Evolutionary conservation across 2,329 filamentous ascomycete genomes (phyloP).

Genomic region (Nothophaeocryptopus gaeumannii): DNA sequence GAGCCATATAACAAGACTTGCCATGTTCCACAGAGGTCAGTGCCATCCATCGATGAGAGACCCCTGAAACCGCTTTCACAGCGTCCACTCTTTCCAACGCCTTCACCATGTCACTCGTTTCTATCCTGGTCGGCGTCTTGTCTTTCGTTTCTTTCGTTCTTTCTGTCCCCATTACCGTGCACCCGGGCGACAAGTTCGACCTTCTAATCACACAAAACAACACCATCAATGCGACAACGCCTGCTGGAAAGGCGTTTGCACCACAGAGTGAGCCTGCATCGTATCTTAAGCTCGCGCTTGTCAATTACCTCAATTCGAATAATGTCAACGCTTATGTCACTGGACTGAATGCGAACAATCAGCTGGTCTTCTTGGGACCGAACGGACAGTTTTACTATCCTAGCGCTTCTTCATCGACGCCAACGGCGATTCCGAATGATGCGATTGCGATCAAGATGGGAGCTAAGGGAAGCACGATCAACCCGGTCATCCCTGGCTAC

Average conservation of each 20-base stretch:
- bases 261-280: conserved; percentile 4
- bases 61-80: no score
- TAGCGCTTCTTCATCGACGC: conserved; percentile 33
- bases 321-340: conserved; percentile 46
- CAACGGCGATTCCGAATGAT: conserved; percentile 35
- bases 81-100: no score
- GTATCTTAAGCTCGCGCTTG: conserved; percentile 29
- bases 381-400: conserved; percentile 45
- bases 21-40: no score
- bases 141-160: no score
- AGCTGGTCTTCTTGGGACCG: conserved; percentile 43
- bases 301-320: conserved; percentile 43
- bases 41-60: no score
- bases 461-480: conserved; percentile 36
- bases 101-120: no score
- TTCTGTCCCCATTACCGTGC: conserved; percentile 18
- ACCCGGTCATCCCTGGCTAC: conserved; percentile 42
- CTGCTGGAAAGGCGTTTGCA: neutral
- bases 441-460: conserved; percentile 43
- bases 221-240: conserved; percentile 28
- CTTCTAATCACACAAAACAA: conserved; percentile 28
- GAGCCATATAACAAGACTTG: no score
- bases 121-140: no score
- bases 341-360: conserved; percentile 40
- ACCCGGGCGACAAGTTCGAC: conserved; percentile 22